Evolutionary conservation across 1,139 yeast genomes (phyloP), one percentile per base, ranked within the genome.

Genomic region (Geotrichum histeridarum): DNA sequence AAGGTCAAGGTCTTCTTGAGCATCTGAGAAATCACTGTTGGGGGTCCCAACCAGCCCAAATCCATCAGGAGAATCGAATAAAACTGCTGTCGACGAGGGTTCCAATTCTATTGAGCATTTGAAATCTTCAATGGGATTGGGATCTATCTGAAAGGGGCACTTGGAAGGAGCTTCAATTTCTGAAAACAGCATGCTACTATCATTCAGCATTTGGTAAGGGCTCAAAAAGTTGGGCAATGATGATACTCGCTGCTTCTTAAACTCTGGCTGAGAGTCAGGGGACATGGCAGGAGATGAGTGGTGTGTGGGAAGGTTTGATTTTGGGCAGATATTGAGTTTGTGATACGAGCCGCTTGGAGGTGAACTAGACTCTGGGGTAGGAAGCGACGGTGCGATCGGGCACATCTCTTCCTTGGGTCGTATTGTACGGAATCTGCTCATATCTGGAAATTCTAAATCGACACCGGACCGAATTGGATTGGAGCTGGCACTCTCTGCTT

Each of bases 361-460:
- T 15, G 38, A 32, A 17, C 37, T 42, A 8, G 54, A 18, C 17
- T 46, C 36, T 4, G 51, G 51, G 4, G 47, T 41, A 4, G 32
- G 51, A 14, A 46, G 18, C 9, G 51, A 8, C 12, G 42, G 33
- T 8, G 45, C 46, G 9, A 12, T 12, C 9, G 33, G 44, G 17
- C 9, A 11, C 17, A 17, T 8, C 7, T 11, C 35, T 22, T 51
- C 54, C 44, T 51, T 51, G 9, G 50, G 42, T 18, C 54, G 32
- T 8, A 51, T 51, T 9, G 54, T 47, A 14, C 51, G 32, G 41
- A 51, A 51, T 42, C 54, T 17, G 35, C 51, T 51, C 54, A 51
- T 51, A 27, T 51, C 54, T 12, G 54, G 54, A 17, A 51, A 51
- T 39, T 47, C 54, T 22, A 22, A 32, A 27, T 50, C 53, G 7